Conservation (phyloP, 2,329 filamentous ascomycete species). For the Aspergillus quadricinctus region DNA sequence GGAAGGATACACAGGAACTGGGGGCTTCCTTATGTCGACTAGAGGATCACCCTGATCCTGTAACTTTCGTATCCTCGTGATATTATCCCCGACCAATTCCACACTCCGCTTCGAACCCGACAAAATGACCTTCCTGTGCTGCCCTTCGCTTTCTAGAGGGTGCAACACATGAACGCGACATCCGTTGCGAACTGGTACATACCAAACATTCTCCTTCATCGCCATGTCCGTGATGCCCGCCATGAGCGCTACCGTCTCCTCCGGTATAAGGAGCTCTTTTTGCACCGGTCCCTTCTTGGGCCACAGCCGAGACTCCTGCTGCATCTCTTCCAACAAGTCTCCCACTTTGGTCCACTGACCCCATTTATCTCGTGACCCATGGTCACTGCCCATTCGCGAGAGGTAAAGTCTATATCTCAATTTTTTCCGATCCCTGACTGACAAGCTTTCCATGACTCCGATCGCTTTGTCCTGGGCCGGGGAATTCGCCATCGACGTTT, state of each 20-base stretch:
- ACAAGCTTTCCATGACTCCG: conserved; percentile 12
- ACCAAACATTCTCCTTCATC: conserved; percentile 36
- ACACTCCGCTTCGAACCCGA: conserved; percentile 31
- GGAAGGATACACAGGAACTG: conserved; percentile 28
- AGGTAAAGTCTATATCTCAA: conserved; percentile 21
- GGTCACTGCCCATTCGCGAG: conserved; percentile 1
- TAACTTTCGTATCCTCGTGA: conserved; percentile 19
- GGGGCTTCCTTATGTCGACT: conserved; percentile 24
- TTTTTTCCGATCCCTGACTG: conserved; percentile 23
- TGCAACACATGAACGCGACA: conserved; percentile 36
- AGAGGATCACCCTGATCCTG: conserved; percentile 27
- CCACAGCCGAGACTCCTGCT: conserved; percentile 12
- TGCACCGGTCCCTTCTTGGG: conserved; percentile 14
- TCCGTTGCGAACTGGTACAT: conserved; percentile 30
- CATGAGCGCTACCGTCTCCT: conserved; percentile 32
- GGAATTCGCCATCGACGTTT: background rate
- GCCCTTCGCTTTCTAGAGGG: conserved; percentile 26
- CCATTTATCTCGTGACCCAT: background rate
- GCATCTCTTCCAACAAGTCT: conserved; percentile 22
- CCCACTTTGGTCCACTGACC: conserved; percentile 24
- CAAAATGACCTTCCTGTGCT: conserved; percentile 31
- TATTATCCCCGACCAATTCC: conserved; percentile 26
- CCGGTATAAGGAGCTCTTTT: conserved; percentile 30
- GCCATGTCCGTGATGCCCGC: conserved; percentile 27
- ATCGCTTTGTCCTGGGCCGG: background rate